phyloP scores from a whole-genome alignment of 768 basidiomycete species.

The Macrolepiota albuminosa region DNA sequence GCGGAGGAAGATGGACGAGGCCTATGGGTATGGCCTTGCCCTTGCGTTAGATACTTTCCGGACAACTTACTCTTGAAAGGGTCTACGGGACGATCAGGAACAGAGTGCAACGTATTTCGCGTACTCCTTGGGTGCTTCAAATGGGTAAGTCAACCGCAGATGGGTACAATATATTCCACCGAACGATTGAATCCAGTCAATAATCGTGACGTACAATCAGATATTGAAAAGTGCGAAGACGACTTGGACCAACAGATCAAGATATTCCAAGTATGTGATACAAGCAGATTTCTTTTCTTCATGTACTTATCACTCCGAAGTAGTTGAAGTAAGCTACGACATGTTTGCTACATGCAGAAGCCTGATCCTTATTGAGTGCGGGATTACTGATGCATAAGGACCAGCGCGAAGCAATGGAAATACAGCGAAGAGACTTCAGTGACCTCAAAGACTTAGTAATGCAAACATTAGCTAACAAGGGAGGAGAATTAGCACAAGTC shows the following conservation, averaged over 20 bases:
- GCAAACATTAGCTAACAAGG: slow-evolving; percentile 30
- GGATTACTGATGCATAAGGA: slow-evolving; percentile 22
- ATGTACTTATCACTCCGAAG: background rate
- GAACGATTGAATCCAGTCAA: slow-evolving; percentile 29
- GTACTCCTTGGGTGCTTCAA: slow-evolving; percentile 30
- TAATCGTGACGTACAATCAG: slow-evolving; percentile 40
- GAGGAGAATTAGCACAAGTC: slow-evolving; percentile 30
- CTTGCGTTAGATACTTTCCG: background rate
- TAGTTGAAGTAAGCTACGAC: slow-evolving; percentile 20
- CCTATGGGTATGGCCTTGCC: slow-evolving; percentile 32
- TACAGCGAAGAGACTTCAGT: slow-evolving; percentile 25
- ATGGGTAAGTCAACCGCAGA: slow-evolving; percentile 29
- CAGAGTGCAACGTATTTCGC: slow-evolving; percentile 34
- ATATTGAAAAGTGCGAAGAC: slow-evolving; percentile 36
- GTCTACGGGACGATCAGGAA: slow-evolving; percentile 34
- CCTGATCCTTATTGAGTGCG: slow-evolving; percentile 17
- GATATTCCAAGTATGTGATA: slow-evolving; percentile 34
- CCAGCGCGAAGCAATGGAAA: slow-evolving; percentile 26
- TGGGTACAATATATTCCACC: background rate
- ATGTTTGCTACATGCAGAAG: background rate
- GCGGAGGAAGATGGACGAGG: slow-evolving; percentile 35
- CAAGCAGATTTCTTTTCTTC: background rate
- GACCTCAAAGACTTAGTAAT: slow-evolving; percentile 34
- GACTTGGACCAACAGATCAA: slow-evolving; percentile 39
- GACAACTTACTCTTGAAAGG: slow-evolving; percentile 21